Conservation (phyloP, 192 early-diverging fungal genomes). For the Entomortierella chlamydospora region DNA sequence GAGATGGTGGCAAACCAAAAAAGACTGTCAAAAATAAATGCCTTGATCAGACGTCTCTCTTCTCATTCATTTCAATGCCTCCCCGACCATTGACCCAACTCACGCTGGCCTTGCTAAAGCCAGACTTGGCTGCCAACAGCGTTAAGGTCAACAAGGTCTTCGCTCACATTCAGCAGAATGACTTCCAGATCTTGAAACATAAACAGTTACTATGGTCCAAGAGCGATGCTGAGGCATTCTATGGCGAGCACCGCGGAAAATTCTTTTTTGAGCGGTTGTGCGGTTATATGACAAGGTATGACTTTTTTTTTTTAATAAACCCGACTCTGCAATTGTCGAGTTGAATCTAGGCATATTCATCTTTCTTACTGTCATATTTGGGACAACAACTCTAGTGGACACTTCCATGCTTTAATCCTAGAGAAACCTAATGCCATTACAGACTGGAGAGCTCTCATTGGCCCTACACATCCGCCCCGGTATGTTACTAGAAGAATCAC, state of each 20-base stretch:
- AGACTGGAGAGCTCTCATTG: conserved; percentile 73
- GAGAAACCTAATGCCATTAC: conserved; percentile 66
- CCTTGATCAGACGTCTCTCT: not conserved
- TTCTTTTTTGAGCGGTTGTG: conserved; percentile 79
- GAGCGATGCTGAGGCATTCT: conserved; percentile 71
- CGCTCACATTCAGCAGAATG: conserved; percentile 54
- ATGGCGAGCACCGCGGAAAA: conserved; percentile 71
- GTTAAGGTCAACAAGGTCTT: conserved; percentile 52
- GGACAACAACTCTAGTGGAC: conserved; percentile 54
- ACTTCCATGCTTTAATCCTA: conserved; percentile 71
- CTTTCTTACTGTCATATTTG: not conserved
- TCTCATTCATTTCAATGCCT: conserved; percentile 21
- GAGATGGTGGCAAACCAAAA: not conserved
- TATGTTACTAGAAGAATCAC: conserved; percentile 41
- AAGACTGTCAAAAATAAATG: not conserved
- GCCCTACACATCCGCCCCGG: conserved; percentile 74
- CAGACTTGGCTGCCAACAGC: conserved; percentile 76
- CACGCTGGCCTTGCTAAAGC: conserved; percentile 79
- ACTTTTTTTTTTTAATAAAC: not conserved
- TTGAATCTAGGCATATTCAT: not conserved
- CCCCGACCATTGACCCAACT: conserved; percentile 56
- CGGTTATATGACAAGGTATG: conserved; percentile 79
- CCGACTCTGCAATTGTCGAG: not conserved
- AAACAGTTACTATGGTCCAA: conserved; percentile 63
- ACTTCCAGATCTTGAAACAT: conserved; percentile 56